Base-by-base conservation (phyloP, 2,329 filamentous ascomycete species). In the Ascocoryne sarcoides region DNA sequence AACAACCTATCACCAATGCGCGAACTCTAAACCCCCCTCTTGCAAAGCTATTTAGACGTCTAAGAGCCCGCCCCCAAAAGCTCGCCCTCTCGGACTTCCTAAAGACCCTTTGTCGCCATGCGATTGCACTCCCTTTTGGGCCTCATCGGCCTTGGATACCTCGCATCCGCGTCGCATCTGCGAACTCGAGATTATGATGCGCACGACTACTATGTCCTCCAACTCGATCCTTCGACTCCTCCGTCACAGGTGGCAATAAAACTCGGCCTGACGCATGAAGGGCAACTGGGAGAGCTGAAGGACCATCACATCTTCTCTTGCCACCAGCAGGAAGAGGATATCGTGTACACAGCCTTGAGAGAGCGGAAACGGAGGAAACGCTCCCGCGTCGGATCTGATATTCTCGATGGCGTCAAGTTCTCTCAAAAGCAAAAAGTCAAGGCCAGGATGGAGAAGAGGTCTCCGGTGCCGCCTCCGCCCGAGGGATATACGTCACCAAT, bases 141-240 rank as follows among this genome's bases (percentile, higher is more conserved):
- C 60, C 65, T 76, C 36, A 60, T 70, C 40, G 66, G 72, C 62
- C 62, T 78, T 35, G 65, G 71, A 45, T 71, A 56, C 5, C 50
- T 64, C 18, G 57, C 69, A 45, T 63, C 68, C 42, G 67, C 71
- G 20, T 60, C 68, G 33, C 50, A 53, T 39, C 61, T 76, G 32
- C 66, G 69, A 36, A 66, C 71, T 47, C 82, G 84, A 53, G 75
- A 92, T 58, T 85, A 93, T 68, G 75, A 83, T 36, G 71, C 75
- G 29, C 78, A 88, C 63, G 90, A 98, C 63, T 96, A 94, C 66
- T 95, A 96, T 61, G 88, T 93, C 49, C 71, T 98, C 34, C 84
- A 95, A 51, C 74, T 98, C 56, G 76, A 82, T 44, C 66, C 75
- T 10, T 68, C 73, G 28, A 69, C 75, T 5, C 70, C 77, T 10